A percentile compares a stretch with the other conserved stretches of the same genome.
Conservation (phyloP, 192 early-diverging fungal species). For the Backusella macrospora region DNA sequence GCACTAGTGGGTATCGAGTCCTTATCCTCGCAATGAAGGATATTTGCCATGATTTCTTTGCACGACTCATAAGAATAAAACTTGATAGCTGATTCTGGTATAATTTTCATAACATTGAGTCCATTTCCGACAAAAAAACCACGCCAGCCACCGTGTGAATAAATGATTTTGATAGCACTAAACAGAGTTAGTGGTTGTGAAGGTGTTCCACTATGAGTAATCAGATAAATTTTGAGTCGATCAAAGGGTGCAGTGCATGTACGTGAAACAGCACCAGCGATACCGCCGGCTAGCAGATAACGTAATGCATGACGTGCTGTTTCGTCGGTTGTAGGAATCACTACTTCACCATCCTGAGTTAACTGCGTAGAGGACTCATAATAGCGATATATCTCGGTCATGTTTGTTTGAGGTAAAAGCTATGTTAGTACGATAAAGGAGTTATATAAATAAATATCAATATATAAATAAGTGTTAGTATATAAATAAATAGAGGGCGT, state of each 20-base stretch:
- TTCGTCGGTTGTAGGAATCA: slow-evolving; percentile 57
- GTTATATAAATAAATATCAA: neutral
- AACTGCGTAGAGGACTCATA: slow-evolving; percentile 60
- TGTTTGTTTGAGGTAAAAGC: slow-evolving; percentile 60
- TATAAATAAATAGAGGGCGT: neutral
- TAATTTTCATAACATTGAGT: slow-evolving; percentile 75
- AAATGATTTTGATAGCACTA: slow-evolving; percentile 55
- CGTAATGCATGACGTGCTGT: slow-evolving; percentile 47
- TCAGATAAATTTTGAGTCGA: slow-evolving; percentile 65
- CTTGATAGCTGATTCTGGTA: slow-evolving; percentile 75
- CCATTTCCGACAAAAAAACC: slow-evolving; percentile 80
- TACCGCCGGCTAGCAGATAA: slow-evolving; percentile 70
- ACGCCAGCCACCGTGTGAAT: slow-evolving; percentile 63
- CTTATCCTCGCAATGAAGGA: slow-evolving; percentile 36
- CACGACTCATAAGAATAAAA: slow-evolving; percentile 72
- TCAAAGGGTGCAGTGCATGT: slow-evolving; percentile 76
- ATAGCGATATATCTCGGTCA: slow-evolving; percentile 63
- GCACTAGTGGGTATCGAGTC: slow-evolving; percentile 38
- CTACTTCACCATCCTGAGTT: slow-evolving; percentile 66
- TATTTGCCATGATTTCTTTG: slow-evolving; percentile 49
- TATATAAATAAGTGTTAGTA: neutral
- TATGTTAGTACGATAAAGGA: slow-evolving; percentile 24
- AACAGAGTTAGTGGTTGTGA: slow-evolving; percentile 7
- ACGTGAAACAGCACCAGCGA: slow-evolving; percentile 72
- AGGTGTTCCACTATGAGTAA: slow-evolving; percentile 35